Base-by-base conservation (phyloP, 768 basidiomycete species). In the Postia placenta region DNA sequence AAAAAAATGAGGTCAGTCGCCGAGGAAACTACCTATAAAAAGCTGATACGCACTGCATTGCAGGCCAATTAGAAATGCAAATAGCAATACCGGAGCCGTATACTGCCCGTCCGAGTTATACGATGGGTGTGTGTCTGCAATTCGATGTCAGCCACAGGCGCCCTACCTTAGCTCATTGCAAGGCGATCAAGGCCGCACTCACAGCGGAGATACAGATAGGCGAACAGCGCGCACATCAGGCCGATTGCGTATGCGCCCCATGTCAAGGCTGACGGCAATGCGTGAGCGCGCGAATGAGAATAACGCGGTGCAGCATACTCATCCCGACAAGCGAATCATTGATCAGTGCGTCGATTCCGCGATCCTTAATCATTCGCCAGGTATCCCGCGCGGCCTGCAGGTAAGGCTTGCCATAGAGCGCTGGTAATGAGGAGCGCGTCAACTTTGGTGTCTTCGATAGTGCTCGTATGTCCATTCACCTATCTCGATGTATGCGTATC, bases 401-500 rank as follows among this genome's bases (percentile, higher is more conserved):
- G 56, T 91, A 92, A 1, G 85, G 69, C 66, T 92, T 93, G 27
- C 91, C 90, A 61, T 92, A 93, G 9, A 92, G 69, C 0, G 89
- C 86, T 86, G 39, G 6, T 11, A 30, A 23, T n/a, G 11, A 26
- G 9, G 30, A 33, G 15, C 30, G 38, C 38, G 38, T 39, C 17
- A 39, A 20, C 38, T 35, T n/a, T n/a, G n/a, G 33, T 9, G n/a
- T 39, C 17, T 24, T 42, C 7, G 6, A 11, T 42, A 20, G 41
- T 24, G 24, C n/a, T 9, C 1, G 1, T 35, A n/a, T 3, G 28
- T 5, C 5, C 48, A 23, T 70, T 35, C 56, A 84, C 82, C 81
- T 42, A 92, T 91, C 62, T 92, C 86, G 56, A 91, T 89, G 57
- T 85, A 88, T 22, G 84, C 81, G 65, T 90, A 88, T 74, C 81